These are phyloP conservation scores for Vigna reflexopilosa DNA, from an alignment of 306 rosid genomes.

Conservation along the genomic window DNA sequence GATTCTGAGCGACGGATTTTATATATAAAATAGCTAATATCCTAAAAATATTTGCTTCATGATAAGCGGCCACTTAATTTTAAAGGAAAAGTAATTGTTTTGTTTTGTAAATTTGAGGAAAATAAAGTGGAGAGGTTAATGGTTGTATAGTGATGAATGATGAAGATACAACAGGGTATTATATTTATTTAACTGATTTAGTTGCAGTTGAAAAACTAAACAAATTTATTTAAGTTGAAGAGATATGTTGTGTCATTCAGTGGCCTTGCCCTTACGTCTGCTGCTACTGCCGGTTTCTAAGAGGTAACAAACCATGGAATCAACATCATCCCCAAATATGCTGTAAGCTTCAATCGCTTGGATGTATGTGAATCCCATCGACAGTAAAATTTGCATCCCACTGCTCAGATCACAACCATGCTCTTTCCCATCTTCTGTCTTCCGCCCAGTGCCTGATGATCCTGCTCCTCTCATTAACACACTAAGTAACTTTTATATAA, in stretches of 20 bases:
- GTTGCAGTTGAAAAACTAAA: not conserved
- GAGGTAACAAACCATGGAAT: conserved; percentile 88
- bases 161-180: conserved; percentile 17
- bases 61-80: too few species aligned
- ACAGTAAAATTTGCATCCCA: conserved; percentile 67
- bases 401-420: conserved; percentile 63
- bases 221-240: not conserved
- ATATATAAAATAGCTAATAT: too few species aligned
- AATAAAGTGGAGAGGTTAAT: too few species aligned
- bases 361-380: conserved; percentile 93
- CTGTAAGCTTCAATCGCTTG: conserved; percentile 91
- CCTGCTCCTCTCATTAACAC: conserved; percentile 47
- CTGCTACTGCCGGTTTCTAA: conserved; percentile 80
- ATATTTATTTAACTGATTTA: conserved; percentile 27
- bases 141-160: too few species aligned
- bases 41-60: too few species aligned
- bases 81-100: too few species aligned
- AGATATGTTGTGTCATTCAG: conserved; percentile 53
- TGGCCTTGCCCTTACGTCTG: conserved; percentile 94
- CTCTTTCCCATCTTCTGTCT: conserved; percentile 54
- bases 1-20: too few species aligned
- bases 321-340: conserved; percentile 94
- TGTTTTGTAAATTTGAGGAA: too few species aligned
- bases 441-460: conserved; percentile 64
- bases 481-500: not conserved